These are phyloP conservation scores for Colletotrichum siamense DNA, from an alignment of 2,329 filamentous ascomycete genomes.

Conservation along the genomic window DNA sequence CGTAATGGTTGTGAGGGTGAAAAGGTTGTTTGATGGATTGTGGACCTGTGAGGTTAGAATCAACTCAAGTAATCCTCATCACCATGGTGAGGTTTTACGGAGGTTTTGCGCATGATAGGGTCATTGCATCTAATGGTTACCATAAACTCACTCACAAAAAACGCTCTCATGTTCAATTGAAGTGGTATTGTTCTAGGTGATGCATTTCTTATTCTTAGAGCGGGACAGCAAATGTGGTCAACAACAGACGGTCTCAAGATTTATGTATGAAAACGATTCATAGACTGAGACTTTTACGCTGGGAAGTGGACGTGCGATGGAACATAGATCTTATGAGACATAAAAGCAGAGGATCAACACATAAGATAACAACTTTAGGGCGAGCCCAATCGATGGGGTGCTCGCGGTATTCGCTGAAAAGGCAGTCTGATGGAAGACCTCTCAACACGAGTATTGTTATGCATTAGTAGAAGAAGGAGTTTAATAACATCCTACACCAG, in stretches of 20 bases:
- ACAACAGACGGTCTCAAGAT: neutral
- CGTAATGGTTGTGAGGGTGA: neutral
- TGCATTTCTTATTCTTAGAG: neutral
- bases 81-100: neutral
- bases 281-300: neutral
- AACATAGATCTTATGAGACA: neutral
- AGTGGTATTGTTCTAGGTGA: neutral
- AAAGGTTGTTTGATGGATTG: neutral
- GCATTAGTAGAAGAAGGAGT: too few relatives aligned
- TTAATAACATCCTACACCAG: neutral
- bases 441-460: too few relatives aligned
- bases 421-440: neutral
- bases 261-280: fast-evolving
- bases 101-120: neutral
- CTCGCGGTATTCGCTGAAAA: neutral
- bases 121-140: neutral
- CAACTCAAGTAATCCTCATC: neutral
- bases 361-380: neutral
- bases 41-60: neutral
- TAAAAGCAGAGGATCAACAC: neutral
- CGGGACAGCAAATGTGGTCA: fast-evolving
- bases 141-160: neutral
- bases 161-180: neutral
- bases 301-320: neutral
- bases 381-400: neutral